Evolutionary conservation across 352 stramenopile genomes (phyloP).

Genomic region (Globisporangium orthogonon): DNA sequence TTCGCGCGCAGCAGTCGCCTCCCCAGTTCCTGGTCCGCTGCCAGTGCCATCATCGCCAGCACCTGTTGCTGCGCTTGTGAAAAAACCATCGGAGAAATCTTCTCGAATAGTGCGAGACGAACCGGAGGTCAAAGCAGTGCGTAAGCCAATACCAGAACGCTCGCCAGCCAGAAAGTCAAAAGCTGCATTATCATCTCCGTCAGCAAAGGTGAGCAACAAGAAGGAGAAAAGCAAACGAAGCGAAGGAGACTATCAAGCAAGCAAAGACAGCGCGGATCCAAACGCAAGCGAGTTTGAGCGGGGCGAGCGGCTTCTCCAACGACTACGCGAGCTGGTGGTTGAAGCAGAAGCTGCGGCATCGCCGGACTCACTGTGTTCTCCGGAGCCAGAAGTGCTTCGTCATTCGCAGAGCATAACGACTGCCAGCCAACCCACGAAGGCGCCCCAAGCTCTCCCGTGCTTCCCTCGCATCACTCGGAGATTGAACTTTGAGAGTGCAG

Average conservation of each 20-base stretch:
- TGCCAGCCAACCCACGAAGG: constrained; percentile 11
- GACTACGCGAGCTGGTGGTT: constrained; percentile 22
- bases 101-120: background rate
- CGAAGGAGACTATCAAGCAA: background rate
- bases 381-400: constrained; percentile 10
- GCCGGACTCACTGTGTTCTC: constrained; percentile 19
- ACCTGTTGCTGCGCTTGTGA: background rate
- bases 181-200: constrained; percentile 5
- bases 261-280: constrained; percentile 3
- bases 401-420: constrained; percentile 2
- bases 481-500: constrained; percentile 33
- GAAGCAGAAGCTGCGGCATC: constrained; percentile 16
- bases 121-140: background rate
- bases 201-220: constrained; percentile 4
- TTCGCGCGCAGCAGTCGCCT: too few relatives aligned
- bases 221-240: constrained; percentile 7
- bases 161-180: background rate
- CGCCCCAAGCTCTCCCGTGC: constrained; percentile 11
- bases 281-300: constrained; percentile 18
- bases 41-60: background rate
- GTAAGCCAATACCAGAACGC: background rate
- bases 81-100: background rate
- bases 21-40: background rate
- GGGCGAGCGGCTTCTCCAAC: constrained; percentile 27
- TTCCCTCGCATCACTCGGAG: constrained; percentile 33